phyloP scores from a whole-genome alignment of 202 grass and related monocot genomes.

The Schoenoplectus triqueter region DNA sequence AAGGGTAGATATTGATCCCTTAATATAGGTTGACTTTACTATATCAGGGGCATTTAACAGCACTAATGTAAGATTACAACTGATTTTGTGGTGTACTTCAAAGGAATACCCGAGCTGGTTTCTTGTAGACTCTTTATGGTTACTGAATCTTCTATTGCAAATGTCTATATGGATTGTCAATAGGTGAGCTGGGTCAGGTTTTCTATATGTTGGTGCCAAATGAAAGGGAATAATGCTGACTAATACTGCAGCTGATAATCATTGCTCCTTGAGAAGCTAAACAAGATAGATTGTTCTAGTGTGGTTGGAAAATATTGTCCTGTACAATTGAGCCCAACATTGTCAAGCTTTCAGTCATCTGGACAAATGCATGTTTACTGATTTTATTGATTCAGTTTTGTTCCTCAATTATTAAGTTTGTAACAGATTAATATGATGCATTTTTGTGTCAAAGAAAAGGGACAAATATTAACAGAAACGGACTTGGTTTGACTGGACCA shows the following conservation, averaged over 20 bases:
- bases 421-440: background rate
- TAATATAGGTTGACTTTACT: background rate
- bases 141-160: slow-evolving; percentile 9
- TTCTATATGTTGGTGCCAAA: background rate
- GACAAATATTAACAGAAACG: background rate
- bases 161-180: background rate
- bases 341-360: background rate
- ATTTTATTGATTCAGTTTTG: background rate
- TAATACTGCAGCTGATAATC: background rate
- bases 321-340: background rate
- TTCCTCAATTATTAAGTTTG: background rate
- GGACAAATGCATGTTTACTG: background rate
- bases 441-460: background rate
- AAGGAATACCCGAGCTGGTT: slow-evolving; percentile 3
- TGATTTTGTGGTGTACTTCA: background rate
- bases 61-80: background rate
- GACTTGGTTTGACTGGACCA: slow-evolving; percentile 7
- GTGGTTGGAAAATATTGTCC: background rate
- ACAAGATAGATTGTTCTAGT: background rate
- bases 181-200: background rate
- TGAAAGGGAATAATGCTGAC: slow-evolving; percentile 2
- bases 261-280: background rate
- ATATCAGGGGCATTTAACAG: slow-evolving; percentile 14
- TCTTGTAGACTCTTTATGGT: slow-evolving; percentile 23
- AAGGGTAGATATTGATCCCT: slow-evolving; percentile 50